Evolutionary conservation across 1,139 yeast genomes (phyloP).

Genomic region (Taiozyma onychis): DNA sequence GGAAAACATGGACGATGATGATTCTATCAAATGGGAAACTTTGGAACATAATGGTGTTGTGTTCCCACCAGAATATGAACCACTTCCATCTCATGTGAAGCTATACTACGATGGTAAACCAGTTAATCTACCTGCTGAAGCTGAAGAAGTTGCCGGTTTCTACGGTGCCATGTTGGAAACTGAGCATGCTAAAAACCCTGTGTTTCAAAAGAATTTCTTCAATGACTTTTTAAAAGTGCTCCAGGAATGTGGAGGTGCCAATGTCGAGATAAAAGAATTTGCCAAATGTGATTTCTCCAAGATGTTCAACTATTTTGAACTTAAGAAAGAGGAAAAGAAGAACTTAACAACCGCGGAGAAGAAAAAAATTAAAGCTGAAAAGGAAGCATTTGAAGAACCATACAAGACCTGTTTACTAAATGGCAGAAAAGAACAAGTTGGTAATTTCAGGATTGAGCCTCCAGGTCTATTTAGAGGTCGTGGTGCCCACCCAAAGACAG

Average conservation of each 20-base stretch:
- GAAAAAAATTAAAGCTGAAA: conserved; percentile 63
- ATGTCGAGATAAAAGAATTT: conserved; percentile 52
- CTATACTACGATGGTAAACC: conserved; percentile 72
- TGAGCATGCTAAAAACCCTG: conserved; percentile 85
- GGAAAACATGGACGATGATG: conserved; percentile 75
- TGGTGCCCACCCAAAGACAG: conserved; percentile 96
- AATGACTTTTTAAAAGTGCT: conserved; percentile 67
- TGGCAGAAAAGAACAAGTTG: conserved; percentile 89
- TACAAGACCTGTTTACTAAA: conserved; percentile 75
- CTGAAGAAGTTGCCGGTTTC: conserved; percentile 97
- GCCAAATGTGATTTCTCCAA: conserved; percentile 71
- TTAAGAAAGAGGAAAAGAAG: conserved; percentile 67
- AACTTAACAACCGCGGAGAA: conserved; percentile 64
- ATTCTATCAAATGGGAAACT: conserved; percentile 78
- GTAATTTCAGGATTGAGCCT: conserved; percentile 92
- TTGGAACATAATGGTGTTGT: conserved; percentile 86
- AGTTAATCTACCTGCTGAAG: conserved; percentile 66
- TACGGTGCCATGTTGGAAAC: conserved; percentile 85
- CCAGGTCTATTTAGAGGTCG: conserved; percentile 95
- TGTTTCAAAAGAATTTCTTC: conserved; percentile 83
- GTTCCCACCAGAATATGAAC: conserved; percentile 89
- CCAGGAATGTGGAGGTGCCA: conserved; percentile 62
- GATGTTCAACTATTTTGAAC: conserved; percentile 69
- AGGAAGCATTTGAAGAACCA: conserved; percentile 72
- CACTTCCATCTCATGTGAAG: conserved; percentile 76